Conservation (phyloP, 2,329 filamentous ascomycete species). For the Sclerotinia minor region DNA sequence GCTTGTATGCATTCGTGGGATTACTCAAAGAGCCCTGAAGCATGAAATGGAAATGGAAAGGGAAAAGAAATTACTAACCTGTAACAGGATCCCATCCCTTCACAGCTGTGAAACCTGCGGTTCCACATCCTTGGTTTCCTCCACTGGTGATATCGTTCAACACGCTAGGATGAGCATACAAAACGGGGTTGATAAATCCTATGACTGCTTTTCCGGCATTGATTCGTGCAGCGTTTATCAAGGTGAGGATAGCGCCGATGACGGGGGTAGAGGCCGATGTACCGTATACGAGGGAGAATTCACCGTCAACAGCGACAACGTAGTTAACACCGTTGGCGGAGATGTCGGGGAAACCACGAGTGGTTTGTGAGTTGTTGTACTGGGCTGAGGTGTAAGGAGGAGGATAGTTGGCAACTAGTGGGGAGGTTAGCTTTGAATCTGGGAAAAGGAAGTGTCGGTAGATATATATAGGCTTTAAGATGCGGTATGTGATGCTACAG, state of each 20-base stretch:
- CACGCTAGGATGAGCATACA: conserved; percentile 42
- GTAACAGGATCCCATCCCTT: conserved; percentile 45
- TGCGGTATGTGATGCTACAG: neutral
- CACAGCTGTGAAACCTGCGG: conserved; percentile 38
- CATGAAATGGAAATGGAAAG: neutral
- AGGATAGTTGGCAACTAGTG: conserved; percentile 27
- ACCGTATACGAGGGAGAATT: conserved; percentile 48
- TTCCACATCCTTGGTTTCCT: conserved; percentile 45
- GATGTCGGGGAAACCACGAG: conserved; percentile 51
- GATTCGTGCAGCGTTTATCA: conserved; percentile 63
- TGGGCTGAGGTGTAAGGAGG: conserved; percentile 42
- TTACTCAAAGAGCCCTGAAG: neutral
- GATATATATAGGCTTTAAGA: neutral
- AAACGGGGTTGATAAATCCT: conserved; percentile 48
- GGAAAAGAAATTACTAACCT: conserved; percentile 28
- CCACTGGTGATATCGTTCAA: conserved; percentile 43
- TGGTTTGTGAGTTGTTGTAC: conserved; percentile 49
- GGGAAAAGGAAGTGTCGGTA: too few relatives aligned
- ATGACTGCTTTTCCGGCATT: conserved; percentile 48
- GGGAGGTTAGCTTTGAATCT: conserved; percentile 40
- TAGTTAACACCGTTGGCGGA: conserved; percentile 48
- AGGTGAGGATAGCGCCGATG: conserved; percentile 51
- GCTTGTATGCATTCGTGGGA: neutral
- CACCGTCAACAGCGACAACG: conserved; percentile 47
- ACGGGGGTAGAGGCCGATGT: conserved; percentile 50